Evolutionary conservation across 306 rosid genomes (phyloP).

Genomic region (Vigna radiata): DNA sequence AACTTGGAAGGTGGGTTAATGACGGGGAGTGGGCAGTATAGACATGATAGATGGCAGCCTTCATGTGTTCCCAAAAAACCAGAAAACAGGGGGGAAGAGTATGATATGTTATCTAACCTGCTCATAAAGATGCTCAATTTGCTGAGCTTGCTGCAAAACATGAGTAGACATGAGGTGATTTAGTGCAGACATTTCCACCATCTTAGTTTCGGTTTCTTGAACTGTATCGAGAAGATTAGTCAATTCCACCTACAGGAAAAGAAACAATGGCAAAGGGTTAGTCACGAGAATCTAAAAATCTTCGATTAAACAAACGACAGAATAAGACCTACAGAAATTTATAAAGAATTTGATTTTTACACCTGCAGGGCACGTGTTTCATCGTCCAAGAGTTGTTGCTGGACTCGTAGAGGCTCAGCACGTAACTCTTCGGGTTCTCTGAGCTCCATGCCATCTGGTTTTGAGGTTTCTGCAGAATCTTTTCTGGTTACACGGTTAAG

Average conservation of each 20-base stretch:
- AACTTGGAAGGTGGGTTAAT: not conserved
- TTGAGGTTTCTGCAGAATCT: slow-evolving; percentile 55
- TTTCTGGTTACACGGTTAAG: slow-evolving; percentile 54
- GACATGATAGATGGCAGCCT: not conserved
- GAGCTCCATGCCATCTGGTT: slow-evolving; percentile 52
- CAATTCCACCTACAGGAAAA: slow-evolving; percentile 78
- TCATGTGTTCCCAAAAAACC: not conserved
- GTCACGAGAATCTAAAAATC: slow-evolving; percentile 40
- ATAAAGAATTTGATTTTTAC: slow-evolving; percentile 1
- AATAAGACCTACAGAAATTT: slow-evolving; percentile 26
- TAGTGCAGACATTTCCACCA: slow-evolving; percentile 98
- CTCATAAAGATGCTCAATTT: slow-evolving; percentile 83
- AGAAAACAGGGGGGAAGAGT: slow-evolving; percentile 27
- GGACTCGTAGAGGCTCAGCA: slow-evolving; percentile 70
- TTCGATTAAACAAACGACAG: slow-evolving; percentile 26
- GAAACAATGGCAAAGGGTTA: slow-evolving; percentile 29
- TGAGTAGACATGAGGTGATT: slow-evolving; percentile 97
- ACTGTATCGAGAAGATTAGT: slow-evolving; percentile 78
- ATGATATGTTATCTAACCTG: slow-evolving; percentile 61
- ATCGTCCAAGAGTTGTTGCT: slow-evolving; percentile 87
- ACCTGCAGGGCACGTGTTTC: slow-evolving; percentile 99
- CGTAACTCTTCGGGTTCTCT: slow-evolving; percentile 69
- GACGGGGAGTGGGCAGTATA: not conserved
- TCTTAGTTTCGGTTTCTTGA: slow-evolving; percentile 94
- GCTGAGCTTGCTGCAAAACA: slow-evolving; percentile 95